A percentile compares a stretch with the other conserved stretches of the same genome.
phyloP scores from a whole-genome alignment of 2,329 filamentous ascomycete species.

The Ciborinia camelliae region DNA sequence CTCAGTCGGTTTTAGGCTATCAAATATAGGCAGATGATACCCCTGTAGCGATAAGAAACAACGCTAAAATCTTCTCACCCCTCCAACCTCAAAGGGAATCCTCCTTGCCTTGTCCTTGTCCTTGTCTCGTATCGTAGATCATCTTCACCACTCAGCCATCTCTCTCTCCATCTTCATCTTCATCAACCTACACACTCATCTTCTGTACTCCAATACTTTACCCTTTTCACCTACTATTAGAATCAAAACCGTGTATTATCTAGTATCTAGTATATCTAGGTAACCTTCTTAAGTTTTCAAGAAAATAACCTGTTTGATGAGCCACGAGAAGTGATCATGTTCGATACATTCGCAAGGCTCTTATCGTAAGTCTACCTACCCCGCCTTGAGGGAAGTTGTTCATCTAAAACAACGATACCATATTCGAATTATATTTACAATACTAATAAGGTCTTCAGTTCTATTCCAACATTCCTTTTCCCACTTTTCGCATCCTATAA shows the following conservation, averaged over 20 bases:
- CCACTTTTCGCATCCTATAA: constrained; percentile 98
- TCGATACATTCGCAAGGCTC: constrained; percentile 73
- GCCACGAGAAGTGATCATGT: constrained; percentile 51
- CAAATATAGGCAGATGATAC: not conserved
- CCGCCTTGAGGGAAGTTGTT: constrained; percentile 25
- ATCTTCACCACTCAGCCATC: not conserved
- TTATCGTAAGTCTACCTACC: constrained; percentile 60
- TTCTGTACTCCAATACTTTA: not conserved
- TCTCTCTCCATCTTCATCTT: not conserved
- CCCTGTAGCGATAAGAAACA: constrained; percentile 1
- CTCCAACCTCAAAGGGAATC: constrained; percentile 2
- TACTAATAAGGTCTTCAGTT: constrained; percentile 50
- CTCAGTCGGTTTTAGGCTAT: not conserved
- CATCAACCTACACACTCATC: constrained; percentile 4
- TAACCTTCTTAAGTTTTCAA: not conserved
- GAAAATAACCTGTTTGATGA: not conserved
- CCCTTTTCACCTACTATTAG: not conserved
- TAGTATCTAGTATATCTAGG: not conserved
- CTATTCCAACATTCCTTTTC: constrained; percentile 84
- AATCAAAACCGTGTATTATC: not conserved
- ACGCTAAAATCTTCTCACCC: not conserved
- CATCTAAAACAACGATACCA: not conserved
- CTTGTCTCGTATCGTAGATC: too few species aligned
- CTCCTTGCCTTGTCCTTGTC: too few species aligned
- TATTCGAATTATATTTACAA: constrained; percentile 23